Percentiles rank a stretch among this genome's conserved stretches.
Evolutionary conservation across 768 basidiomycete species (phyloP).

Genomic region (Candolleomyces aberdarensis): DNA sequence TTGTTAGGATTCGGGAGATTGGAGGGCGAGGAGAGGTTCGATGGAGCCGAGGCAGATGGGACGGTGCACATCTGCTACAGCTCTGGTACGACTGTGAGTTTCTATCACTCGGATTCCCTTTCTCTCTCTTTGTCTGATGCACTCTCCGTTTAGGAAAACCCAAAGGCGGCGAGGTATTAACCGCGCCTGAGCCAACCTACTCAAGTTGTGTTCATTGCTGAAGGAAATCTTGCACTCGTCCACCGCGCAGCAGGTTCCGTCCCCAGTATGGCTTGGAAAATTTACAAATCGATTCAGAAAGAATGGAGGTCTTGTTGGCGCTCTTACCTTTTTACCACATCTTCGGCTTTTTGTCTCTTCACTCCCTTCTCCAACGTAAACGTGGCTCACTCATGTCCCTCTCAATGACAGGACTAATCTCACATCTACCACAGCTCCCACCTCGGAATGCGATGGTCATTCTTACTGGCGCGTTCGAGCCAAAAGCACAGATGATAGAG

Average conservation of each 20-base stretch:
- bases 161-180: slow-evolving; percentile 35
- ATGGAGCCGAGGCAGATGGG: slow-evolving; percentile 17
- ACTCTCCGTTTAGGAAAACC: slow-evolving; percentile 34
- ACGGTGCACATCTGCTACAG: slow-evolving; percentile 23
- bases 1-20: slow-evolving; percentile 14
- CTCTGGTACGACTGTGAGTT: slow-evolving; percentile 45
- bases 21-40: slow-evolving; percentile 18
- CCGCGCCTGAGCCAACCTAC: too few species aligned
- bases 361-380: too few species aligned
- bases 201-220: too few species aligned
- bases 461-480: slow-evolving; percentile 51
- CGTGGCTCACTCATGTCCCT: too few species aligned
- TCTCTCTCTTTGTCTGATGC: background rate
- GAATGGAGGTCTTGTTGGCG: slow-evolving; percentile 44
- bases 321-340: slow-evolving; percentile 42
- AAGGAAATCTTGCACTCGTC: background rate
- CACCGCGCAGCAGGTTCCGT: slow-evolving; percentile 43
- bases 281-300: slow-evolving; percentile 27
- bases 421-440: slow-evolving; percentile 43
- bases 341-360: slow-evolving; percentile 12
- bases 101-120: background rate
- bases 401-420: slow-evolving; percentile 20
- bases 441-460: slow-evolving; percentile 38
- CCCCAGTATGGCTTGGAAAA: slow-evolving; percentile 34
- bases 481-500: slow-evolving; percentile 44